Evolutionary conservation across 352 stramenopile species (phyloP), one percentile per base, ranked within the genome.

Genomic region (Thraustochytrium sp.): DNA sequence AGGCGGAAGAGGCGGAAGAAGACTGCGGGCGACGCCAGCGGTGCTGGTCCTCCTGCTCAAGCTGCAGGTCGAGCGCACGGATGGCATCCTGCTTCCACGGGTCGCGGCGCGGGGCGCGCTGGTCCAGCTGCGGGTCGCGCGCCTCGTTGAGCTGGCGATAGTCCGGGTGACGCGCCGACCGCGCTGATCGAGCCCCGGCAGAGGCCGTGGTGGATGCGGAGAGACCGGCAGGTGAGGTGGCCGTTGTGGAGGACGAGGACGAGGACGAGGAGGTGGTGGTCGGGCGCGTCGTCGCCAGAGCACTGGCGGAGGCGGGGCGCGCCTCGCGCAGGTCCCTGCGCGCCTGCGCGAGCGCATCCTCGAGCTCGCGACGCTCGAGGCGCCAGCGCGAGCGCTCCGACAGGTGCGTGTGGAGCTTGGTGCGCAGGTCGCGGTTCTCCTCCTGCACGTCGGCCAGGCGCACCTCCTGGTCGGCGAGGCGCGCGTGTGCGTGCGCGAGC

Each of bases 381-480:
- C 40, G 59, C 59, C 59, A 72, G 8, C n/a, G 59, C 26, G 59
- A 72, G 9, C 59, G 9, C 26, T 72, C 59, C 16, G 59, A 44
- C 2, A 72, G 59, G 59, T 72, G 59, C 11, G 34, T 72, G 26
- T 72, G 59, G 26, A 72, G 9, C n/a, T 72, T 72, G 16, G 59
- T 72, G 9, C 46, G 59, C 59, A 72, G 16, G 21, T 21, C 36
- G 9, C 40, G 42, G 26, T 72, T 72, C 26, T 72, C 59, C 38
- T 80, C 44, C 9, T 29, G 23, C 23, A 64, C 9, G 34, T 80
- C 68, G 18, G 68, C 46, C 18, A 80, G 16, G 13, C 40, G 48
- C n/a, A 80, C 9, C 51, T 80, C 44, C 31, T 80, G 68, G 8
- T 61, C 31, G 9, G 68, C 68, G 29, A 80, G 42, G 9, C 68